phyloP scores from a whole-genome alignment of 108 stramenopile genomes.

The Ochromonas danica region DNA sequence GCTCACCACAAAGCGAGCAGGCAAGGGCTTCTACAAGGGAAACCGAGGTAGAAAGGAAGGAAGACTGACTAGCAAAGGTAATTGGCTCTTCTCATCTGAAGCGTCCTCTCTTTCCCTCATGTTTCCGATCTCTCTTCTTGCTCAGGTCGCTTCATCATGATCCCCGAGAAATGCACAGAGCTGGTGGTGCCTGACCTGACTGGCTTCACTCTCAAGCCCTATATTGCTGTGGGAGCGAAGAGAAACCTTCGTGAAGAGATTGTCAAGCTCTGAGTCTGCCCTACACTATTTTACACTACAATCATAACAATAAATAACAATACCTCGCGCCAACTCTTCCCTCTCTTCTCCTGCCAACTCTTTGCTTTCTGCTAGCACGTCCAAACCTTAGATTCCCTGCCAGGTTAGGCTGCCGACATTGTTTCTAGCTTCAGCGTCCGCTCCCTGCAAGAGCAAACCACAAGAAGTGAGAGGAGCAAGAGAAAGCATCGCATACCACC shows the following conservation, averaged over 20 bases:
- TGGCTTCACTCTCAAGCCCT: background rate
- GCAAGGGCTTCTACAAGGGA: conserved; percentile 12
- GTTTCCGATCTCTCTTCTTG: too few species aligned
- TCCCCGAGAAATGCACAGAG: background rate
- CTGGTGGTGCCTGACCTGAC: conserved; percentile 1
- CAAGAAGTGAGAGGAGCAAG: too few species aligned
- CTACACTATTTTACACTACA: too few species aligned
- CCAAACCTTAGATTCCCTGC: conserved; percentile 27
- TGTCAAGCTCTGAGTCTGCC: background rate
- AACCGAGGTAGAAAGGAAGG: conserved; percentile 23
- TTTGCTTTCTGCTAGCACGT: too few species aligned
- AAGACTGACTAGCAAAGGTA: conserved; percentile 15
- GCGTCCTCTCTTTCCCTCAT: too few species aligned
- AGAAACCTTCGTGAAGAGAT: background rate
- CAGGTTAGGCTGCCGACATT: conserved; percentile 17
- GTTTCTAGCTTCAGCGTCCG: background rate
- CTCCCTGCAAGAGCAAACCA: too few species aligned
- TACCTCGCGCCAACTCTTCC: too few species aligned
- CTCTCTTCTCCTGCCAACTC: too few species aligned
- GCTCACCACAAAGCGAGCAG: conserved; percentile 10
- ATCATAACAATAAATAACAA: too few species aligned
- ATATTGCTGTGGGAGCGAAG: background rate
- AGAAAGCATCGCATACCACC: too few species aligned
- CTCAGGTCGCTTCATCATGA: background rate
- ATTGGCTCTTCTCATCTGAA: too few species aligned